Conservation (phyloP, 1,284 basidiomycete genomes). For the Boletus smithii region DNA sequence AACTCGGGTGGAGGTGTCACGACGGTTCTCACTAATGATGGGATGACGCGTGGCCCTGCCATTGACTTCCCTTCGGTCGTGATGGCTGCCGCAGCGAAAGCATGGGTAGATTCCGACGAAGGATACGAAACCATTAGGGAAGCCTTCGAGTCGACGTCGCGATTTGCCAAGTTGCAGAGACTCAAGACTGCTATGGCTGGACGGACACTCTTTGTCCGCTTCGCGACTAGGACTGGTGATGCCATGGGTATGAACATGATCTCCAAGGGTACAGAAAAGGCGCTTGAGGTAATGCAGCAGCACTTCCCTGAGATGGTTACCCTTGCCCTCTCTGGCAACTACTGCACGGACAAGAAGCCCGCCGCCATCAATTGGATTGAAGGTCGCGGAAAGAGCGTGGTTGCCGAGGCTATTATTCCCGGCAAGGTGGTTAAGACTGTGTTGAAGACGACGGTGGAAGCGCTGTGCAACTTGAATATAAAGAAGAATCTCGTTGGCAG, state of each 20-base stretch:
- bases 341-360: constrained; percentile 99
- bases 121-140: constrained; percentile 77
- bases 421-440: constrained; percentile 87
- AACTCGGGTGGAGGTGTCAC: constrained; percentile 95
- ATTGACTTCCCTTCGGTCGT: constrained; percentile 90
- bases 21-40: constrained; percentile 91
- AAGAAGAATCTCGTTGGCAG: constrained; percentile 99
- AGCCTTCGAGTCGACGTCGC: constrained; percentile 92
- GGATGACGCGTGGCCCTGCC: constrained; percentile 97
- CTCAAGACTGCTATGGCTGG: constrained; percentile 88
- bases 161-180: constrained; percentile 81
- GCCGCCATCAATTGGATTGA: constrained; percentile 99
- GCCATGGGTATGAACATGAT: constrained; percentile 99
- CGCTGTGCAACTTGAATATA: constrained; percentile 87
- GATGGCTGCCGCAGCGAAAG: constrained; percentile 79
- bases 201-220: constrained; percentile 91
- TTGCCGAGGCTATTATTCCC: constrained; percentile 92
- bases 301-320: constrained; percentile 92
- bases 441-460: constrained; percentile 92
- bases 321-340: constrained; percentile 95
- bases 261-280: constrained; percentile 93
- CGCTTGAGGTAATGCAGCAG: constrained; percentile 76
- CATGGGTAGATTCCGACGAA: constrained; percentile 85
- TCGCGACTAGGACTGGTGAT: constrained; percentile 94
- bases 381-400: constrained; percentile 95